Conservation (phyloP, 2,329 filamentous ascomycete genomes). For the Peltaster fructicola region DNA sequence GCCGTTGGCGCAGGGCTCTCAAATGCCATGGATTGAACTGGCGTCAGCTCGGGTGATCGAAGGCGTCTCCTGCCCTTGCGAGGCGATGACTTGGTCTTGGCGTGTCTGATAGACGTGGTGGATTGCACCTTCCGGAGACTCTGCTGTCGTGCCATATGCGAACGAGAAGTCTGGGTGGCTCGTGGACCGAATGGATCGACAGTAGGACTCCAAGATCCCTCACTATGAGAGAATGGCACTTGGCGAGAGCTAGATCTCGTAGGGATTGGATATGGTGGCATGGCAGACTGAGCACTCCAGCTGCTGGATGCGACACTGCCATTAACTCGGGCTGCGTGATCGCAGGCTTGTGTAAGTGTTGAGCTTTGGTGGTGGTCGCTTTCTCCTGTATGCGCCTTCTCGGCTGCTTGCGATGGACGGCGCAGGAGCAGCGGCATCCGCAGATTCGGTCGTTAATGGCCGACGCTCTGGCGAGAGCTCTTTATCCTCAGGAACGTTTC, state of each 20-base stretch:
- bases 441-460: constrained; percentile 15
- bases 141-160: constrained; percentile 15
- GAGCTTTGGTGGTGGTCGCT: constrained; percentile 8
- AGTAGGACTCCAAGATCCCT: constrained; percentile 64
- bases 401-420: constrained; percentile 17
- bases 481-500: constrained; percentile 18
- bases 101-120: constrained; percentile 50
- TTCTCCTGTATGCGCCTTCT: constrained; percentile 6
- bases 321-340: constrained; percentile 47
- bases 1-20: constrained; percentile 15
- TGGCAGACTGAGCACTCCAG: constrained; percentile 16
- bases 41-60: constrained; percentile 18
- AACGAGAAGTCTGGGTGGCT: constrained; percentile 6
- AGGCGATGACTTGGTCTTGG: constrained; percentile 37
- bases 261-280: constrained; percentile 82
- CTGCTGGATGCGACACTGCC: constrained; percentile 30
- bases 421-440: constrained; percentile 16
- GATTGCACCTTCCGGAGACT: constrained; percentile 69
- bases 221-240: constrained; percentile 48
- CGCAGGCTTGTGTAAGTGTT: constrained; percentile 19
- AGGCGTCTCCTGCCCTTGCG: constrained; percentile 19
- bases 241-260: constrained; percentile 73
- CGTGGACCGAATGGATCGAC: constrained; percentile 20
- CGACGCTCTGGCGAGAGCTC: constrained; percentile 18
- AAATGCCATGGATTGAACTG: constrained; percentile 19